Base-by-base conservation (phyloP, 768 basidiomycete genomes). In the Goffeauzyma gilvescens region DNA sequence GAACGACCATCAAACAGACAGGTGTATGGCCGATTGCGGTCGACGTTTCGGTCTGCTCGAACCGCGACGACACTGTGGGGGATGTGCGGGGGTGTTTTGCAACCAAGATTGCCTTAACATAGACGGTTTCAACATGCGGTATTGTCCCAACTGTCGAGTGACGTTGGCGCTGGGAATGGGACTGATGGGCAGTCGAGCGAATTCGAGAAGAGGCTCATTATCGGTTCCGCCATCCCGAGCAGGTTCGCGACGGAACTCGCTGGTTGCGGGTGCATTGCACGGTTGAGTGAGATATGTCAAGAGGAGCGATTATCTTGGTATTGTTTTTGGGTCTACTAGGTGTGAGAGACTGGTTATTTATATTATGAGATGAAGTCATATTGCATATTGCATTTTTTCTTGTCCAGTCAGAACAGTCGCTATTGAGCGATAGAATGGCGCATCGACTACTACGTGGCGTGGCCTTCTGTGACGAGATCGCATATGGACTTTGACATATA, bases 61-160 rank as follows among this genome's bases (percentile, higher is more conserved):
- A 44, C 58, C 58, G 1, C 49, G 52, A 46, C 39, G 58, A 38
- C 54, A 55, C 44, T 63, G 61, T 44, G 61, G 61, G 26, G 61
- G 61, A n/a, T 63, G 61, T 40, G 61, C 59, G 10, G 61, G 61
- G 14, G 44, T 49, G 1, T 63, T 59, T 43, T 63, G 61, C 57
- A 53, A 54, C 41, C 49, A 35, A 18, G 49, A 50, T 32, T 39
- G 40, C 1, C 23, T 45, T 6, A 28, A 38, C 13, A 36, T 45
- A 15, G 44, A 41, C 12, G 49, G 49, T 1, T 50, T 45, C 31
- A 34, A 41, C 14, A 42, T 46, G 28, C 50, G 60, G 33, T 62
- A 62, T 31, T 62, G 60, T 45, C 51, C 53, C 12, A 41, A 47
- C 2, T 62, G 60, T 44, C 50, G 60, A 20, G 44, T 62, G 12